Conservation (phyloP, 805 yeast species). For the Wickerhamiella sorbophila region DNA sequence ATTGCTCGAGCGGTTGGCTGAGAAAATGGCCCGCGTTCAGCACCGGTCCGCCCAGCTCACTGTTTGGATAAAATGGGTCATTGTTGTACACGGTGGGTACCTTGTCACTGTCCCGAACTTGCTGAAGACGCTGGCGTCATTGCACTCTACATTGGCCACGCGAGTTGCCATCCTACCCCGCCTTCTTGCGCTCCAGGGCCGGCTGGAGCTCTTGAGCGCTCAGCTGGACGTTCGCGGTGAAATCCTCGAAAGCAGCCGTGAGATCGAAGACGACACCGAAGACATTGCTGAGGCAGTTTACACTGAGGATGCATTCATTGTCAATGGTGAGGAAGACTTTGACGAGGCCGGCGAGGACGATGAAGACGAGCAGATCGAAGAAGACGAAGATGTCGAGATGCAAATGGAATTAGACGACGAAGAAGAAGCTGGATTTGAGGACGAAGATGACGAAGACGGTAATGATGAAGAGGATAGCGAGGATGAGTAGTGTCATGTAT, state of each 20-base stretch:
- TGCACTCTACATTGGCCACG: constrained; percentile 43
- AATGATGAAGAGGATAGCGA: constrained; percentile 18
- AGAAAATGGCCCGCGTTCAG: constrained; percentile 38
- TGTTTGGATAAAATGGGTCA: constrained; percentile 71
- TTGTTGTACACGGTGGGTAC: constrained; percentile 56
- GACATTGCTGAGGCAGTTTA: constrained; percentile 26
- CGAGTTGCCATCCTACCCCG: constrained; percentile 48
- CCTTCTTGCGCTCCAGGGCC: constrained; percentile 71
- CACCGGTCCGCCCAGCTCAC: constrained; percentile 36
- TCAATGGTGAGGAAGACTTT: constrained; percentile 35
- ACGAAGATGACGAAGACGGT: constrained; percentile 21
- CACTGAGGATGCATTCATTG: constrained; percentile 28
- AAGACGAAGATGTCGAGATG: constrained; percentile 32
- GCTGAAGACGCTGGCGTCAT: constrained; percentile 38
- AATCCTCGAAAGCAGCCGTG: constrained; percentile 26
- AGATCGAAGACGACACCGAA: constrained; percentile 24
- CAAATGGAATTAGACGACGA: constrained; percentile 21
- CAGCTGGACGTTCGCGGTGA: constrained; percentile 60
- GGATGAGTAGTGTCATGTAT: no score
- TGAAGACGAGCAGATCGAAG: constrained; percentile 23
- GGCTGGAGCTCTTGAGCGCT: constrained; percentile 58
- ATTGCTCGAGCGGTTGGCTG: constrained; percentile 35
- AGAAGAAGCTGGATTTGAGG: constrained; percentile 26
- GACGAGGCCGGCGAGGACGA: constrained; percentile 24
- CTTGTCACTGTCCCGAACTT: constrained; percentile 39